Evolutionary conservation across 1,139 yeast species (phyloP).

Genomic region (Pichia sp.): DNA sequence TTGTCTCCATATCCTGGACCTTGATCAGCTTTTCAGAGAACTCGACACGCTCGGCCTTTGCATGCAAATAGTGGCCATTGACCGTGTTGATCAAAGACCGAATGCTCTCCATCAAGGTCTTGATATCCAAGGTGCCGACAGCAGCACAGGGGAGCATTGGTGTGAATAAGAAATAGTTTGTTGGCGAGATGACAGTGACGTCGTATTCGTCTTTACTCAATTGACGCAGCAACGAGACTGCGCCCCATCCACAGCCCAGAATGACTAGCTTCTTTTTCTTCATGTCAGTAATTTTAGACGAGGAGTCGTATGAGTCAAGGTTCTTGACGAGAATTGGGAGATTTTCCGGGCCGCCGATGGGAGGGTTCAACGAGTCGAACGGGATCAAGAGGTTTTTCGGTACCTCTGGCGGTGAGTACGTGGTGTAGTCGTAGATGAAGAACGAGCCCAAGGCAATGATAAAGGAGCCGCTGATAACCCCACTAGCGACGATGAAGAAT

Average conservation of each 20-base stretch:
- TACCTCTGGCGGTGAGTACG: slow-evolving; percentile 35
- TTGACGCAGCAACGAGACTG: slow-evolving; percentile 43
- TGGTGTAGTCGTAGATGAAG: slow-evolving; percentile 59
- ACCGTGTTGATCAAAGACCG: slow-evolving; percentile 45
- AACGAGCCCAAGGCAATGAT: slow-evolving; percentile 39
- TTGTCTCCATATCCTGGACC: slow-evolving; percentile 35
- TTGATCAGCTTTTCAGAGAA: slow-evolving; percentile 50
- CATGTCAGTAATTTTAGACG: slow-evolving; percentile 36
- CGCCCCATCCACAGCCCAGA: slow-evolving; percentile 62
- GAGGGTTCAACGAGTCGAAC: slow-evolving; percentile 47
- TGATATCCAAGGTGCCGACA: slow-evolving; percentile 51
- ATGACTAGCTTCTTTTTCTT: slow-evolving; percentile 51
- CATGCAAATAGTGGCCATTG: slow-evolving; percentile 55
- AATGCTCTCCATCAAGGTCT: slow-evolving; percentile 55
- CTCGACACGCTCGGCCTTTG: slow-evolving; percentile 49
- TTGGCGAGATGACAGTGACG: slow-evolving; percentile 57
- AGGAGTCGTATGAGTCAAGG: slow-evolving; percentile 50
- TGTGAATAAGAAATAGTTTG: slow-evolving; percentile 55
- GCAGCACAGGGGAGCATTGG: slow-evolving; percentile 60
- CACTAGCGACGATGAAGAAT: slow-evolving; percentile 33
- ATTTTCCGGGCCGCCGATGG: slow-evolving; percentile 63
- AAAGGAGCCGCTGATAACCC: slow-evolving; percentile 40
- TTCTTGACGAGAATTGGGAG: slow-evolving; percentile 51
- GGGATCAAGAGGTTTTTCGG: slow-evolving; percentile 37
- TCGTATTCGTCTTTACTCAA: slow-evolving; percentile 48